phyloP scores from a whole-genome alignment of 345 rosid genomes.

The Heritiera littoralis region DNA sequence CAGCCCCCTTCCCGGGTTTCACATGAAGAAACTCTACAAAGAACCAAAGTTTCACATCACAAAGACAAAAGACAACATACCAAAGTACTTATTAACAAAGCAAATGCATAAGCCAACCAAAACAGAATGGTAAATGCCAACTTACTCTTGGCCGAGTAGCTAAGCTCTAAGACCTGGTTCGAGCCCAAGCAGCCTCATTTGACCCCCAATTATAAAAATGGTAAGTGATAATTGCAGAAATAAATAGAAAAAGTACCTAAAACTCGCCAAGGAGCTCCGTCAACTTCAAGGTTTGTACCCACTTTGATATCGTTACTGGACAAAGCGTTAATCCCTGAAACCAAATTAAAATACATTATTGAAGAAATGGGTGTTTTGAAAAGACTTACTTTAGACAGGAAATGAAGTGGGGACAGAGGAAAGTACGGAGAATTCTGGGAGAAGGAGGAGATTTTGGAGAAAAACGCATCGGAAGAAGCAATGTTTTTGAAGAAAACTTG shows the following conservation, averaged over 20 bases:
- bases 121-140: neutral
- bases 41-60: conserved; percentile 4
- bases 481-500: conserved; percentile 41
- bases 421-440: conserved; percentile 48
- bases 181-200: too few species aligned
- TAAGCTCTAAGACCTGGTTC: too few species aligned
- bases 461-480: conserved; percentile 36
- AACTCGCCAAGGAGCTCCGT: conserved; percentile 93
- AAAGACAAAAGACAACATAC: conserved; percentile 1
- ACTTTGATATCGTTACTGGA: conserved; percentile 90
- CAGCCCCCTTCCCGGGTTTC: conserved; percentile 94
- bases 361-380: neutral
- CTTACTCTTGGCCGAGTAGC: too few species aligned
- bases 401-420: neutral
- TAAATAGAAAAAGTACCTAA: conserved; percentile 44
- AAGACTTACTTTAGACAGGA: neutral
- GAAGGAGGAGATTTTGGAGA: conserved; percentile 36
- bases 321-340: conserved; percentile 63
- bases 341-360: neutral
- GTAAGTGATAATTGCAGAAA: neutral
- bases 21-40: conserved; percentile 90
- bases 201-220: too few species aligned
- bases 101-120: neutral
- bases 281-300: conserved; percentile 79
- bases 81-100: neutral